phyloP scores from a whole-genome alignment of 148 eudicot species.

The Silene conica region DNA sequence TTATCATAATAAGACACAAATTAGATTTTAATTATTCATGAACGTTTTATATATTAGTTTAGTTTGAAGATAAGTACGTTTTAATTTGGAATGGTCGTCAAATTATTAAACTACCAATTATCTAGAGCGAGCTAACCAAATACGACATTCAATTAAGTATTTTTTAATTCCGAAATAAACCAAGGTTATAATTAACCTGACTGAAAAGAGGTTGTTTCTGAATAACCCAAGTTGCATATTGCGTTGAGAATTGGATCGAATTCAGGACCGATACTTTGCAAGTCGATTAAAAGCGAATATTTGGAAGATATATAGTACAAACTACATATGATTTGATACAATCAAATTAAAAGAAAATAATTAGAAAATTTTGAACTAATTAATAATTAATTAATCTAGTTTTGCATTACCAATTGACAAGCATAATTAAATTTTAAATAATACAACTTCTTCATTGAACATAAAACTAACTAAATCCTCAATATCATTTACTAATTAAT shows the following conservation, averaged over 20 bases:
- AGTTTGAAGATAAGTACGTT: neutral
- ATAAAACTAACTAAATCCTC: neutral
- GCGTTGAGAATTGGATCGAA: no score
- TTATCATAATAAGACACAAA: constrained; percentile 7
- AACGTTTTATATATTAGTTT: neutral
- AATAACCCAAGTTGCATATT: no score
- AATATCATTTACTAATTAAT: neutral
- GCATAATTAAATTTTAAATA: neutral
- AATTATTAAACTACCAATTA: neutral
- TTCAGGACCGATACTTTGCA: no score
- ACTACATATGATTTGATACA: no score
- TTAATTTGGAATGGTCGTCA: neutral
- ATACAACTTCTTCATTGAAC: neutral
- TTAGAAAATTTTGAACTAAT: neutral
- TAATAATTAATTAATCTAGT: neutral
- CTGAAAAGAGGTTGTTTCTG: no score
- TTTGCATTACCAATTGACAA: neutral
- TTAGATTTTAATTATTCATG: neutral
- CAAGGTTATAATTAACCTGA: no score
- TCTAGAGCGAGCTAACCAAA: neutral
- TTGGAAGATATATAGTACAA: no score
- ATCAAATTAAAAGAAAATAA: neutral
- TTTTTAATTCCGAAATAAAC: no score
- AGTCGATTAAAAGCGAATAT: neutral
- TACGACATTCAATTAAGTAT: neutral